Conservation (phyloP, 2,329 filamentous ascomycete genomes). For the Gremmenia infestans region DNA sequence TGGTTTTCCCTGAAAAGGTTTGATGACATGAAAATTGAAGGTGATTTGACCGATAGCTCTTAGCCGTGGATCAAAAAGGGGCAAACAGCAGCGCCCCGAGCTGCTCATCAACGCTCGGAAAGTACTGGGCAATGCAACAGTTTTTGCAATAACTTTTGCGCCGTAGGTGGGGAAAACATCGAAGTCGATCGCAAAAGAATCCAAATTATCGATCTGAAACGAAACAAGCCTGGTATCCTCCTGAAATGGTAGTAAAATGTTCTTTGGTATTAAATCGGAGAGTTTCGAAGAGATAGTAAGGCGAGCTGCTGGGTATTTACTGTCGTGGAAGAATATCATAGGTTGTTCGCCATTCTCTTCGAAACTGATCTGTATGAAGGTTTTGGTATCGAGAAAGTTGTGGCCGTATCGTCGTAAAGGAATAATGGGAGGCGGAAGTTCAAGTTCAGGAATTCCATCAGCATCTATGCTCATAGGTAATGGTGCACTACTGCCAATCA, state of each 20-base stretch:
- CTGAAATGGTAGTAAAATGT: constrained; percentile 90
- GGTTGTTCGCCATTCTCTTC: constrained; percentile 69
- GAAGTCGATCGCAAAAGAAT: constrained; percentile 91
- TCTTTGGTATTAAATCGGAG: constrained; percentile 93
- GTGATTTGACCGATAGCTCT: constrained; percentile 89
- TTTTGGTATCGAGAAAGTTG: constrained; percentile 97
- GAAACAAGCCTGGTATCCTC: constrained; percentile 91
- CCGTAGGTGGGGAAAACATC: constrained; percentile 97
- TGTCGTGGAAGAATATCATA: constrained; percentile 93
- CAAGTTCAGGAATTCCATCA: constrained; percentile 87
- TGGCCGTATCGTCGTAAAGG: constrained; percentile 91
- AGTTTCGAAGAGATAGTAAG: constrained; percentile 95
- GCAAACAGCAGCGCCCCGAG: constrained; percentile 76
- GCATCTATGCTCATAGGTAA: constrained; percentile 65
- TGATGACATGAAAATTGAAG: constrained; percentile 94
- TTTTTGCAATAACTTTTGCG: constrained; percentile 94
- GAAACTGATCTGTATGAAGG: constrained; percentile 89
- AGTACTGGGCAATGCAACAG: constrained; percentile 81
- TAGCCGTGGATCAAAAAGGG: constrained; percentile 86
- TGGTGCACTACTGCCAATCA: constrained; percentile 35
- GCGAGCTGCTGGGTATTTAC: constrained; percentile 90
- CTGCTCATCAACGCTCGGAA: constrained; percentile 73
- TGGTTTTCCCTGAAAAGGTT: constrained; percentile 87
- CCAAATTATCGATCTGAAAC: constrained; percentile 92
- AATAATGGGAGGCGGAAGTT: constrained; percentile 92